These are phyloP conservation scores for Eimeria maxima DNA, from an alignment of 169 alveolate species.

Conservation along the genomic window DNA sequence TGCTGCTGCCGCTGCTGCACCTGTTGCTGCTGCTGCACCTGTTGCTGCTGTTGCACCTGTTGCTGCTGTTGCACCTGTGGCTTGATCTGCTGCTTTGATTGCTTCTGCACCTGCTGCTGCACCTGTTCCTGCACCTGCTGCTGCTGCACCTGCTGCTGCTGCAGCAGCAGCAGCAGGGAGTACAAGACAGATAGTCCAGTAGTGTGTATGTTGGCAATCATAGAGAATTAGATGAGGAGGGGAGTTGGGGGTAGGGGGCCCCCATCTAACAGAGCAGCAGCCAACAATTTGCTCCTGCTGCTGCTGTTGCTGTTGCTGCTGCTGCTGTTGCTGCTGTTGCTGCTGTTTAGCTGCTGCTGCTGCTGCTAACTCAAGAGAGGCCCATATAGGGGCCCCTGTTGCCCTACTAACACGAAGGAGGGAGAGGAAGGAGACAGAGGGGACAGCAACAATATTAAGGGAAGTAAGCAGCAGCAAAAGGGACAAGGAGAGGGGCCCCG, in stretches of 20 bases:
- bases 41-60: constrained; percentile 18
- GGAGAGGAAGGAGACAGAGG: background rate
- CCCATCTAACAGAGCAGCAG: constrained; percentile 46
- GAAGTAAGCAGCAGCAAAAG: background rate
- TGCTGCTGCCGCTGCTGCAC: constrained; percentile 44
- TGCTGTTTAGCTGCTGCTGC: constrained; percentile 67
- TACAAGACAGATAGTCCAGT: constrained; percentile 43
- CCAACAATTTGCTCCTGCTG: constrained; percentile 1
- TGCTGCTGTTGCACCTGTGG: too few relatives aligned
- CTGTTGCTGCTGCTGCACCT: background rate
- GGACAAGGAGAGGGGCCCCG: constrained; percentile 9
- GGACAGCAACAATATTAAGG: background rate
- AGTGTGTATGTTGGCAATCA: constrained; percentile 14
- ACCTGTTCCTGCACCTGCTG: too few relatives aligned
- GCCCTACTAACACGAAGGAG: constrained; percentile 3
- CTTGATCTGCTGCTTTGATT: too few relatives aligned
- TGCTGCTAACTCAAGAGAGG: background rate
- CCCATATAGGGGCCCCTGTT: constrained; percentile 58
- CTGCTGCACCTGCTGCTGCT: constrained; percentile 9
- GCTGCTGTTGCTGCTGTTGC: too few relatives aligned
- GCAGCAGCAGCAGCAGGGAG: constrained; percentile 46
- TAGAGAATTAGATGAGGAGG: constrained; percentile 25
- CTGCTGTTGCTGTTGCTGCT: constrained; percentile 22
- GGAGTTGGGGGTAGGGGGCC: constrained; percentile 59
- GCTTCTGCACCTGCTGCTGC: too few relatives aligned